Evolutionary conservation across 805 yeast species (phyloP).

Genomic region (Metschnikowia baotianmanensis): DNA sequence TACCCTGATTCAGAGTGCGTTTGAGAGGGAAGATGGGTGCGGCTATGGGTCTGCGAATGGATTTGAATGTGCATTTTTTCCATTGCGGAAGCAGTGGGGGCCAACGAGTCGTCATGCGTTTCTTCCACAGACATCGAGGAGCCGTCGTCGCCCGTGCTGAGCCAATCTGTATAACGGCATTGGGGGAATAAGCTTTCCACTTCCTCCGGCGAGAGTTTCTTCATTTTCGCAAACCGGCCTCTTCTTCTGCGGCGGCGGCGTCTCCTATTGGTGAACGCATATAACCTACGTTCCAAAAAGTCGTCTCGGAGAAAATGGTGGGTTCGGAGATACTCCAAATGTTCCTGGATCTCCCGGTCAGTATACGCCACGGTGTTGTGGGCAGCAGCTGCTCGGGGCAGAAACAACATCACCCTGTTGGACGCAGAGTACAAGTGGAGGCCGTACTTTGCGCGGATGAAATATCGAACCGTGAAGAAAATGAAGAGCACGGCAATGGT

Average conservation of each 20-base stretch:
- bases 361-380: slow-evolving; percentile 16
- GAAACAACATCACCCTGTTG: slow-evolving; percentile 24
- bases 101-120: slow-evolving; percentile 1
- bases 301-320: slow-evolving; percentile 34
- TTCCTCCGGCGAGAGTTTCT: slow-evolving; percentile 52
- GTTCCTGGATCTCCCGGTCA: slow-evolving; percentile 33
- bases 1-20: neutral
- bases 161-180: slow-evolving; percentile 58
- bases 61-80: neutral
- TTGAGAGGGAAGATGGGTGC: neutral
- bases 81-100: neutral
- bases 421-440: slow-evolving; percentile 43
- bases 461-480: slow-evolving; percentile 60
- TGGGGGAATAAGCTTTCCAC: slow-evolving; percentile 61
- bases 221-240: slow-evolving; percentile 44
- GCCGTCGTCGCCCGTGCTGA: slow-evolving; percentile 54
- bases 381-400: slow-evolving; percentile 10
- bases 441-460: slow-evolving; percentile 56
- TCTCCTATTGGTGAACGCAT: slow-evolving; percentile 20
- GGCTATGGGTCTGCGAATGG: neutral
- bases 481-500: slow-evolving; percentile 53
- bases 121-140: slow-evolving; percentile 3
- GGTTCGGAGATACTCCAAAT: slow-evolving; percentile 33
- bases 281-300: slow-evolving; percentile 26
- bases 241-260: slow-evolving; percentile 39